Conservation (phyloP, 352 stramenopile genomes). For the Pythium aquatile region DNA sequence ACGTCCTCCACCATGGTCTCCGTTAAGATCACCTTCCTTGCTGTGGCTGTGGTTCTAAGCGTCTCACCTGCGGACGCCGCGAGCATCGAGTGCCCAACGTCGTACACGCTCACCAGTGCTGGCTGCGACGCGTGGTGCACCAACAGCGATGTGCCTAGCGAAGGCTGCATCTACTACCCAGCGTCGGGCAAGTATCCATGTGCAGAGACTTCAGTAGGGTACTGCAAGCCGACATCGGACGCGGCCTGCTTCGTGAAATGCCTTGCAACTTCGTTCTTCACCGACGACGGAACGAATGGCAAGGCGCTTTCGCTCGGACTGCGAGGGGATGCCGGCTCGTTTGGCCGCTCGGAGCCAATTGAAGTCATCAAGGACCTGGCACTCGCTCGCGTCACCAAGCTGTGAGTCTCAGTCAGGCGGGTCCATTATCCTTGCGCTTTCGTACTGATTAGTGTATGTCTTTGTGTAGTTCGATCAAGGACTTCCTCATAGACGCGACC, state of each 20-base stretch:
- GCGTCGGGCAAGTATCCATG: constrained; percentile 11
- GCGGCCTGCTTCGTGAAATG: constrained; percentile 20
- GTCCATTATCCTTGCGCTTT: background rate
- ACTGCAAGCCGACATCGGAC: constrained; percentile 18
- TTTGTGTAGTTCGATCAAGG: constrained; percentile 17
- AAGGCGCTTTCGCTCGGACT: constrained; percentile 20
- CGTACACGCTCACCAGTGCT: constrained; percentile 23
- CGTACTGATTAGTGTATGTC: background rate
- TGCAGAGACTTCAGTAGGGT: constrained; percentile 22
- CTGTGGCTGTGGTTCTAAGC: background rate
- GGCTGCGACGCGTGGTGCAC: constrained; percentile 19
- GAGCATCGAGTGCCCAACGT: constrained; percentile 15
- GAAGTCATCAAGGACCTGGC: constrained; percentile 19
- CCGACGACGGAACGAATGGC: constrained; percentile 10
- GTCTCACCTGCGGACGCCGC: background rate
- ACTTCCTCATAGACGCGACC: constrained; percentile 13
- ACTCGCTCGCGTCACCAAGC: constrained; percentile 12
- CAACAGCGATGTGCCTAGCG: constrained; percentile 9
- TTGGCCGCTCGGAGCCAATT: constrained; percentile 20
- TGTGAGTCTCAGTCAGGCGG: constrained; percentile 8
- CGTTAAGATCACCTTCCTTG: background rate
- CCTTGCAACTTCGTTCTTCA: constrained; percentile 18
- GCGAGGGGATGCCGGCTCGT: constrained; percentile 16
- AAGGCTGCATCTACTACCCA: constrained; percentile 25
- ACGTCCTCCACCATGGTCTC: constrained; percentile 5